Percentiles rank a stretch among this genome's conserved stretches.
Conservation (phyloP, 2,329 filamentous ascomycete species). For the Colletotrichum scovillei region DNA sequence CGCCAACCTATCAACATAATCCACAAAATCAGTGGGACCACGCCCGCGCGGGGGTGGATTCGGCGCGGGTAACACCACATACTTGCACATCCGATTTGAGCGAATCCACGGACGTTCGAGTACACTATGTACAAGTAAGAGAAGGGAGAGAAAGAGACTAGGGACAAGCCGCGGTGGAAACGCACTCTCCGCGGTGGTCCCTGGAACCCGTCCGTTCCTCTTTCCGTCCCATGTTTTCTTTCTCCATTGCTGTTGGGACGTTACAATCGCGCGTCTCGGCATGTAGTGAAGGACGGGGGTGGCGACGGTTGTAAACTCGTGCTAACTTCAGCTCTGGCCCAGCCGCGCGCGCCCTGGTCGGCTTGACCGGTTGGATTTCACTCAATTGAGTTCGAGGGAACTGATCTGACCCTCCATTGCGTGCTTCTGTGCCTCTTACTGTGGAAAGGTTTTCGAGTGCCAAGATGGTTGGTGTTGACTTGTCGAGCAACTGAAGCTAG, state of each 20-base stretch:
- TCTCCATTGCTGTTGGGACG: background rate
- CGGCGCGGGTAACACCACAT: background rate
- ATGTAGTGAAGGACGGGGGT: background rate
- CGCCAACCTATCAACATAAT: background rate
- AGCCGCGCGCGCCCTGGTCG: background rate
- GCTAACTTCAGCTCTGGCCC: background rate
- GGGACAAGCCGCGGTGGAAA: conserved; percentile 17
- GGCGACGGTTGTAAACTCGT: background rate
- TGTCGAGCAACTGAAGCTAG: background rate
- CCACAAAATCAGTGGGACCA: conserved; percentile 5
- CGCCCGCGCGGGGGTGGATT: conserved; percentile 16
- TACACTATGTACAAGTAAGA: no score
- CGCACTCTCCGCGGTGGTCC: background rate
- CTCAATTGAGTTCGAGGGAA: background rate
- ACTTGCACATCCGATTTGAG: background rate
- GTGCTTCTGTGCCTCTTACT: conserved; percentile 7
- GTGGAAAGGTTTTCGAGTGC: background rate
- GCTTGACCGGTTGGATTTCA: background rate
- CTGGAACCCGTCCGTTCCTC: background rate
- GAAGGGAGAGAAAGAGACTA: background rate
- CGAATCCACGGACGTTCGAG: background rate
- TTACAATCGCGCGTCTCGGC: conserved; percentile 2
- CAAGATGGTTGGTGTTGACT: background rate
- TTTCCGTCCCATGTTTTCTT: background rate
- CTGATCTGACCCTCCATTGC: background rate